Conservation (phyloP, 345 rosid species). For the Eucalyptus cladocalyx region DNA sequence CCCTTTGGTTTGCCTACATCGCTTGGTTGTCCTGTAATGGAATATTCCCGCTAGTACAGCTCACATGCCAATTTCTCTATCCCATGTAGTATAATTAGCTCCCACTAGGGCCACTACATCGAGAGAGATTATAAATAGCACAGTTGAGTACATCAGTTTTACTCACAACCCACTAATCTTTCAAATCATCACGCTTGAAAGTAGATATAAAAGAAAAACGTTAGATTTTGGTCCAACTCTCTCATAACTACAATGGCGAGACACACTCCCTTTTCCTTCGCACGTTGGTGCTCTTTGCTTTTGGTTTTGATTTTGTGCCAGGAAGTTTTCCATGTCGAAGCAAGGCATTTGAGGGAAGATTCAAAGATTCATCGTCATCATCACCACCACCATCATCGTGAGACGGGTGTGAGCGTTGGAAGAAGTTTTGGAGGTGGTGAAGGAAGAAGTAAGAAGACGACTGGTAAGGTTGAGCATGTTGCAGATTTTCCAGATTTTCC, state of each 20-base stretch:
- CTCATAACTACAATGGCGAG: neutral
- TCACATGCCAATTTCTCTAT: neutral
- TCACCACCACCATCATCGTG: neutral
- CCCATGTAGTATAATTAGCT: neutral
- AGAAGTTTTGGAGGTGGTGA: neutral
- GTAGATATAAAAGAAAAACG: neutral
- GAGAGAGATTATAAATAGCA: neutral
- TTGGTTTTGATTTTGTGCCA: slow-evolving; percentile 15
- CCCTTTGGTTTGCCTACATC: neutral
- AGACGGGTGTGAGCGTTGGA: neutral
- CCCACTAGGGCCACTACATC: neutral
- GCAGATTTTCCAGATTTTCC: slow-evolving; percentile 21
- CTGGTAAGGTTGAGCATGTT: neutral
- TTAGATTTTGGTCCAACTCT: neutral
- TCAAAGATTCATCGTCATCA: neutral
- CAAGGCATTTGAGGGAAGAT: neutral
- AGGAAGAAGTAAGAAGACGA: slow-evolving; percentile 34
- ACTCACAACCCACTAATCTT: neutral
- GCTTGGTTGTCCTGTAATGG: neutral
- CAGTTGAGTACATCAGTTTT: neutral
- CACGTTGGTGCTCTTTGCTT: neutral
- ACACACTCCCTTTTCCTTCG: neutral
- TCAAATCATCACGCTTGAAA: neutral
- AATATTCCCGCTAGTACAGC: neutral
- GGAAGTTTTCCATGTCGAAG: neutral